Evolutionary conservation across 768 basidiomycete species (phyloP).

Genomic region (Phaffia australis): DNA sequence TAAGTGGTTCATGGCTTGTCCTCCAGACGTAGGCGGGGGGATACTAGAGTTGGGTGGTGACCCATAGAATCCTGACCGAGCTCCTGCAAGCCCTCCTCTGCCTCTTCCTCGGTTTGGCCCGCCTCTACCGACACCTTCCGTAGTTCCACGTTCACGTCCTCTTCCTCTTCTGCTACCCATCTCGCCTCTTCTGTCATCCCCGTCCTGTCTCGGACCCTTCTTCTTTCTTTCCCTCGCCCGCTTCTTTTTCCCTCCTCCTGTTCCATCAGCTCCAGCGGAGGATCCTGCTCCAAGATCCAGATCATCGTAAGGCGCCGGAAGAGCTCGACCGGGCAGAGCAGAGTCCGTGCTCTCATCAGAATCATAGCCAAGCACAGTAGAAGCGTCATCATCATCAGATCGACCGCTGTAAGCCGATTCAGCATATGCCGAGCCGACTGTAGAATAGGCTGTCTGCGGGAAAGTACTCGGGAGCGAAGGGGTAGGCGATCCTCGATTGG

Average conservation of each 20-base stretch:
- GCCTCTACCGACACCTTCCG: constrained; percentile 1
- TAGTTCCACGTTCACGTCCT: constrained; percentile 4
- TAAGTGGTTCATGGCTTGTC: background rate
- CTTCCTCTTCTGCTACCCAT: constrained; percentile 1
- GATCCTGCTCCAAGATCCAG: background rate
- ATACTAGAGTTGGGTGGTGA: background rate
- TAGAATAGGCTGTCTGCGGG: constrained; percentile 3
- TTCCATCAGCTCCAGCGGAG: background rate
- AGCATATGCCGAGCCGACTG: constrained; percentile 8
- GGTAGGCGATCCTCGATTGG: constrained; percentile 15
- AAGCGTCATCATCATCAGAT: constrained; percentile 20
- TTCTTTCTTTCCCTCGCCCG: constrained; percentile 2
- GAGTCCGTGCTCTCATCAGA: constrained; percentile 3
- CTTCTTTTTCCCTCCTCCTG: background rate
- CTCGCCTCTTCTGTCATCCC: background rate
- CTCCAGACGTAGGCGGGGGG: background rate
- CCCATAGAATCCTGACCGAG: background rate
- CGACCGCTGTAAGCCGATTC: constrained; percentile 14
- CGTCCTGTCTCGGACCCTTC: background rate
- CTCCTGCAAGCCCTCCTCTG: background rate
- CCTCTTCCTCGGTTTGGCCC: constrained; percentile 8
- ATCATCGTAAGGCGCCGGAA: constrained; percentile 22
- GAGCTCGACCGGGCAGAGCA: constrained; percentile 6
- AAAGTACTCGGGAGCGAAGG: background rate
- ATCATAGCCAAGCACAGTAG: constrained; percentile 15